phyloP scores from a whole-genome alignment of 1,284 basidiomycete genomes.

The Cystobasidiaceae sp. region DNA sequence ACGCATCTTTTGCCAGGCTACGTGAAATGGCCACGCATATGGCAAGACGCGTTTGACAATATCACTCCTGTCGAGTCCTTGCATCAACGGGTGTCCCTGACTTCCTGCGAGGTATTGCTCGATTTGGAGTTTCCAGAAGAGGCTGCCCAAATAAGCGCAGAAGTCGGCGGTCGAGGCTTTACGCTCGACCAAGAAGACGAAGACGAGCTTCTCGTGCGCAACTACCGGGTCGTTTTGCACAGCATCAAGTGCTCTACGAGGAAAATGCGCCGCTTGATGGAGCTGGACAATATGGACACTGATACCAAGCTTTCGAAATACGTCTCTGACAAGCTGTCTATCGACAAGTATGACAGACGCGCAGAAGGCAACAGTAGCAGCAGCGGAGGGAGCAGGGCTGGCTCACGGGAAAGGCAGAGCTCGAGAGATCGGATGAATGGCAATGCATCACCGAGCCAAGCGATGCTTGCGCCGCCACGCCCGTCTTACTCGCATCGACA shows the following conservation, averaged over 20 bases:
- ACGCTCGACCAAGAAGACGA: conserved; percentile 14
- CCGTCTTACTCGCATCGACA: conserved; percentile 1
- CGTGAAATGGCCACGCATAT: conserved; percentile 28
- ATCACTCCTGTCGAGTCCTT: conserved; percentile 10
- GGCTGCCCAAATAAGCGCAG: conserved; percentile 15
- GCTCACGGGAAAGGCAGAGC: not conserved
- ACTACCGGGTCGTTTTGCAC: conserved; percentile 21
- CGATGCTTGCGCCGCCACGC: not conserved
- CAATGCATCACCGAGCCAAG: not conserved
- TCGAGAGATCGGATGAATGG: not conserved
- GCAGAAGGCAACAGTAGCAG: not conserved
- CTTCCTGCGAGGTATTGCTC: conserved; percentile 20
- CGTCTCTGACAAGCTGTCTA: not conserved
- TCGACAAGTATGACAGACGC: not conserved
- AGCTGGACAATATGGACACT: conserved; percentile 18
- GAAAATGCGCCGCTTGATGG: conserved; percentile 15
- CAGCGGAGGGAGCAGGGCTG: not conserved
- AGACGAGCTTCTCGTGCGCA: conserved; percentile 17
- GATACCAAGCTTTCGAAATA: not conserved
- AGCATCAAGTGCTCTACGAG: conserved; percentile 10
- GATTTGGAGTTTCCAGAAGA: conserved; percentile 30
- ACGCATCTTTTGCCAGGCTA: not conserved
- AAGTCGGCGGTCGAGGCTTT: conserved; percentile 24
- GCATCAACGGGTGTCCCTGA: conserved; percentile 20
- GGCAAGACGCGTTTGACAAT: conserved; percentile 28